These are phyloP conservation scores for Malus asiatica DNA, from an alignment of 306 rosid genomes.

Conservation along the genomic window DNA sequence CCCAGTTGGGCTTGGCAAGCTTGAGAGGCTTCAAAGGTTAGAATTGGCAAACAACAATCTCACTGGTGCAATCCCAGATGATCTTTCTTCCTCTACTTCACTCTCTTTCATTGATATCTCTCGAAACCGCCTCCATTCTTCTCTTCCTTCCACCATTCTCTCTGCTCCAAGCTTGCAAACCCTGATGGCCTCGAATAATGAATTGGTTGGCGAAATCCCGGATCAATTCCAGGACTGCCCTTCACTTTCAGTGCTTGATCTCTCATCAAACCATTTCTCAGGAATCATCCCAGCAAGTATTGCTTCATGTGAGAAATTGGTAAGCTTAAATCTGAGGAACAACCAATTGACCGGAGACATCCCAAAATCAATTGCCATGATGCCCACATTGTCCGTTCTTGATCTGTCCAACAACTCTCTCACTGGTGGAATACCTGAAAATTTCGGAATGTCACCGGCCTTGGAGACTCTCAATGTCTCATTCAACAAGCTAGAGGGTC, in stretches of 20 bases:
- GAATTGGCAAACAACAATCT: conserved; percentile 91
- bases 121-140: conserved; percentile 57
- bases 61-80: conserved; percentile 70
- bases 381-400: conserved; percentile 77
- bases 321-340: conserved; percentile 71
- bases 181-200: conserved; percentile 62
- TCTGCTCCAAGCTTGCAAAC: conserved; percentile 73
- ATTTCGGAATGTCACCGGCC: conserved; percentile 84
- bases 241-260: conserved; percentile 72
- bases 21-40: conserved; percentile 77
- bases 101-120: conserved; percentile 93
- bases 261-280: conserved; percentile 63
- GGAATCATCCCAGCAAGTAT: conserved; percentile 78
- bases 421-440: conserved; percentile 71
- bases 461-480: conserved; percentile 77
- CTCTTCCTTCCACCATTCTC: conserved; percentile 76
- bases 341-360: conserved; percentile 68
- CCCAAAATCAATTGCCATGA: conserved; percentile 59
- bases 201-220: conserved; percentile 69
- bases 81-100: conserved; percentile 67
- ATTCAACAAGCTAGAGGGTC: conserved; percentile 73
- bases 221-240: conserved; percentile 87
- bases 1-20: conserved; percentile 83
- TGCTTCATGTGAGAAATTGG: conserved; percentile 84
- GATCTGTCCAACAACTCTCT: conserved; percentile 94